Percentiles rank a stretch among this genome's conserved stretches.
Conservation (phyloP, 1,284 basidiomycete species). For the Coniferiporia weirii region DNA sequence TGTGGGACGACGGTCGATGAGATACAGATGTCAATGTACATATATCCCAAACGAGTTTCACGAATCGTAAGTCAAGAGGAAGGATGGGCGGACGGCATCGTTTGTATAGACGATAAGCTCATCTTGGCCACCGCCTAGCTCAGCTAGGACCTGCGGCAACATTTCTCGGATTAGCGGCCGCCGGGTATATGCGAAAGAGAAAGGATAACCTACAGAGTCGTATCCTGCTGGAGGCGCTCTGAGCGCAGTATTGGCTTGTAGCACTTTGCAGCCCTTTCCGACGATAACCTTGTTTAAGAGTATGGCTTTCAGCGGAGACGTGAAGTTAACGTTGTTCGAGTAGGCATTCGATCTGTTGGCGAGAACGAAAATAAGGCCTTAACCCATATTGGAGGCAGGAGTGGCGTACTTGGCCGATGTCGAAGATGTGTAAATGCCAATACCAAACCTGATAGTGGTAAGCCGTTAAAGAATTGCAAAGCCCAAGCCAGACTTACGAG, state of each 20-base stretch:
- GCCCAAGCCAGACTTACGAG: conserved; percentile 21
- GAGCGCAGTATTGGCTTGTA: conserved; percentile 44
- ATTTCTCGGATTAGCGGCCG: not conserved
- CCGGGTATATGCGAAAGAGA: not conserved
- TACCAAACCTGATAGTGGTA: conserved; percentile 45
- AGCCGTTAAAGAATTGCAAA: not conserved
- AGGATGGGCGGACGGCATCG: conserved; percentile 61
- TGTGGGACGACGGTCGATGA: too few species aligned
- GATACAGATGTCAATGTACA: too few species aligned
- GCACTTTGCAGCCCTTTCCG: conserved; percentile 59
- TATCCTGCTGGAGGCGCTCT: conserved; percentile 52
- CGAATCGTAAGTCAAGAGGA: conserved; percentile 52
- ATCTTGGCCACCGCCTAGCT: conserved; percentile 55
- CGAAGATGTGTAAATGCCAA: conserved; percentile 54
- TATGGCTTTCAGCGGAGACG: conserved; percentile 51
- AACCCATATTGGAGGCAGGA: not conserved
- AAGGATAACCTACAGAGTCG: conserved; percentile 44
- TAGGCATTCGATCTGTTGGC: conserved; percentile 55
- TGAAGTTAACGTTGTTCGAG: conserved; percentile 43
- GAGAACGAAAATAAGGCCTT: not conserved
- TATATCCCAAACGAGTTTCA: not conserved
- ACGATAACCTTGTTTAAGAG: conserved; percentile 63
- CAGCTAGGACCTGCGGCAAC: conserved; percentile 47
- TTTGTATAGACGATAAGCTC: conserved; percentile 61
- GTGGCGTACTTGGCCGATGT: conserved; percentile 51